Percentiles rank a stretch among this genome's conserved stretches.
Evolutionary conservation across 495 filamentous ascomycete genomes (phyloP).

Genomic region (Penicillium soppii): DNA sequence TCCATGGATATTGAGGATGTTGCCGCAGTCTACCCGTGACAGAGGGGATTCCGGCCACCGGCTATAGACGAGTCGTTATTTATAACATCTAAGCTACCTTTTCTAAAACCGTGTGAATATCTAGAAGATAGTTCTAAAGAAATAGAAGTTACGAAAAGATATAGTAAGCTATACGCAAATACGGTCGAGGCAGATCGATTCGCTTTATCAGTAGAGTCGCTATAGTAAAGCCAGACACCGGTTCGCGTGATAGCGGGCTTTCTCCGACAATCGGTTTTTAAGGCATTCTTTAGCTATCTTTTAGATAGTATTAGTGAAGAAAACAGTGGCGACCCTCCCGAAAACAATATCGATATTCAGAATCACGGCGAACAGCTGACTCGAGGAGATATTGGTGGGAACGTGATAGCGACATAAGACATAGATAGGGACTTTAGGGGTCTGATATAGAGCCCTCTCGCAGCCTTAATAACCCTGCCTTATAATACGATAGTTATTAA

Average conservation of each 20-base stretch:
- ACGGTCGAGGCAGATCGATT: neutral
- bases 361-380: neutral
- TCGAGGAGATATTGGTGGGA: neutral
- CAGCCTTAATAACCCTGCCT: neutral
- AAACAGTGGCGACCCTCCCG: neutral
- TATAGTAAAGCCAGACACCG: neutral
- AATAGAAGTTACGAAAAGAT: no score
- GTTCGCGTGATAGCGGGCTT: neutral
- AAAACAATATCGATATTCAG: neutral
- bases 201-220: neutral
- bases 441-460: neutral
- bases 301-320: neutral
- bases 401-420: neutral
- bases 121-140: no score
- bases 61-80: no score
- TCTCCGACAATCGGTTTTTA: neutral
- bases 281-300: neutral
- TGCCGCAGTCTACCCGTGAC: no score
- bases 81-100: no score
- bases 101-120: no score
- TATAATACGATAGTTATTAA: neutral
- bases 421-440: neutral
- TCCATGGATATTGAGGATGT: no score
- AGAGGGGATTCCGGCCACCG: no score
- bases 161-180: neutral